Evolutionary conservation across 2,329 filamentous ascomycete genomes (phyloP), one percentile per base, ranked within the genome.

Genomic region (Cladosporium sp.): DNA sequence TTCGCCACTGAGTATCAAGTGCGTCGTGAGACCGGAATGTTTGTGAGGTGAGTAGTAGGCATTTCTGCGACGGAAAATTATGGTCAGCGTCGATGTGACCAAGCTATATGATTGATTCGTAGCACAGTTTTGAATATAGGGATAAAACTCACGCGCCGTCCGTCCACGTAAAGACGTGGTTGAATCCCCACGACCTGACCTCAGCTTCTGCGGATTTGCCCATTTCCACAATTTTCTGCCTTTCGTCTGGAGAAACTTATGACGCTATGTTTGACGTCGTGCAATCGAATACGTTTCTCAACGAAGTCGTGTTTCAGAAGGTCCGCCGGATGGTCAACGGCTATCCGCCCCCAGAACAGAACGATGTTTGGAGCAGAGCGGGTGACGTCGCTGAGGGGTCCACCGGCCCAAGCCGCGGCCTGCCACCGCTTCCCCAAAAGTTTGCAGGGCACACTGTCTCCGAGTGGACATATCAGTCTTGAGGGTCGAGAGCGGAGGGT

Each of bases 121-220:
- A 28, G 7, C 22, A 7, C 4, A 28, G 1, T 2, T 7, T 7
- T 7, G 4, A 28, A 28, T 5, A 28, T 5, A 28, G 8, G 9
- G 11, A 2, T 13, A 11, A 13, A 53, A 77, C 81, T 66, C 77
- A 87, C 84, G 83, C 81, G 18, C 74, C 71, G 68, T 89, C 86
- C 7, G 78, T 82, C 85, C 85, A 89, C 2, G 84, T 87, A 58
- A 87, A 87, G 63, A 87, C 84, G 46, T 82, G 75, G 2, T 66
- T 59, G 64, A 88, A 89, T 1, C 85, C 85, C 85, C 85, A 88
- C 1, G 79, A 80, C 34, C 75, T 75, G 22, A 89, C 85, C 62
- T 86, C 72, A 46, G 72, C 70, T 66, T 89, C 84, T 35, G 74
- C 72, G 31, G 50, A 31, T 38, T 38, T 38, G 10, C 13, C 35